Evolutionary conservation across 2,329 filamentous ascomycete species (phyloP).

Genomic region (Fusarium sulawesiense): DNA sequence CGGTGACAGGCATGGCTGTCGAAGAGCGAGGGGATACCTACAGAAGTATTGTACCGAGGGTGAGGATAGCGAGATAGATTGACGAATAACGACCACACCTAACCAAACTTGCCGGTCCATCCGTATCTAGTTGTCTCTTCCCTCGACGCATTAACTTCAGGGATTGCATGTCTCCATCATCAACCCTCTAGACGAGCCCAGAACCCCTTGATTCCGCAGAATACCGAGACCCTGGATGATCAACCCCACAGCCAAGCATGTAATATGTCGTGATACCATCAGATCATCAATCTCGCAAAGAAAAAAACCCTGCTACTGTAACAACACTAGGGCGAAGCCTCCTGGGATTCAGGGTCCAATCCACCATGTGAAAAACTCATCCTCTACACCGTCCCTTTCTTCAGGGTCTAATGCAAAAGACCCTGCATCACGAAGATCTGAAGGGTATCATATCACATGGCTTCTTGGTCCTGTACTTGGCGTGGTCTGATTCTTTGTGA

Average conservation of each 20-base stretch:
- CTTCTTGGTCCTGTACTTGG: background rate
- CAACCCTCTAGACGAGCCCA: background rate
- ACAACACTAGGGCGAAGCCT: background rate
- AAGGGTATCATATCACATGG: slow-evolving; percentile 4
- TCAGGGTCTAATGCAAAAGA: background rate
- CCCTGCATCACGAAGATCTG: slow-evolving; percentile 17
- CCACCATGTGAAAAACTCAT: slow-evolving; percentile 15
- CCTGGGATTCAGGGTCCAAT: background rate
- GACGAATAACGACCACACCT: slow-evolving; percentile 10
- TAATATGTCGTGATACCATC: slow-evolving; percentile 3
- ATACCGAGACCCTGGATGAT: slow-evolving; percentile 3
- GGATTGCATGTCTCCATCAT: background rate
- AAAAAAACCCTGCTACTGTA: too few relatives aligned
- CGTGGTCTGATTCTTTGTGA: slow-evolving; percentile 17
- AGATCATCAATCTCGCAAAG: background rate
- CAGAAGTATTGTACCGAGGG: background rate
- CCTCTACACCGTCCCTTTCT: background rate
- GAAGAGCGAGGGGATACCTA: background rate
- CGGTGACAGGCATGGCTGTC: too few relatives aligned
- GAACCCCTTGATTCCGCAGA: background rate
- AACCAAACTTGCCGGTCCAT: background rate
- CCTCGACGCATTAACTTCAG: background rate
- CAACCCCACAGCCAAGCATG: background rate
- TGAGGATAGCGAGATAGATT: slow-evolving; percentile 1
- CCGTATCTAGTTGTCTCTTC: background rate